Percentiles rank a stretch among this genome's conserved stretches.
These are phyloP conservation scores for Stephania cephalantha DNA, from an alignment of 164 flowering plant genomes.

Conservation along the genomic window DNA sequence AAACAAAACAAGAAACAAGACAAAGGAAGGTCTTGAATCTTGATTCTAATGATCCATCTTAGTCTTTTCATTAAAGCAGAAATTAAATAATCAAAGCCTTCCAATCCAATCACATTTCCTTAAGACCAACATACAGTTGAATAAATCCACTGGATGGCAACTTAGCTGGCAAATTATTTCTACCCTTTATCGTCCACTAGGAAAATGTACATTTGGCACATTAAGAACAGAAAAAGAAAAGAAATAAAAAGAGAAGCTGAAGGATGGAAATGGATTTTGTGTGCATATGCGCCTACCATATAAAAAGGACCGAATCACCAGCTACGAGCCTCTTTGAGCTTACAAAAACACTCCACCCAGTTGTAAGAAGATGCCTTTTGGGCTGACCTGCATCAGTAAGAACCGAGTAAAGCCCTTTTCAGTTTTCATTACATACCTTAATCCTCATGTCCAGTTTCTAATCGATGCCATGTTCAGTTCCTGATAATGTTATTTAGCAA, in stretches of 20 bases:
- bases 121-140: background rate
- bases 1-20: background rate
- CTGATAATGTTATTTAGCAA: no score
- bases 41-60: background rate
- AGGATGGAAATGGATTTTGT: background rate
- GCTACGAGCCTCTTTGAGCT: constrained; percentile 90
- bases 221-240: background rate
- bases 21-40: background rate
- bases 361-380: constrained; percentile 84
- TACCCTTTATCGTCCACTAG: background rate
- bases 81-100: background rate
- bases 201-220: no score
- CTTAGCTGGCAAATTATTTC: background rate
- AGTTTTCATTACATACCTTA: background rate
- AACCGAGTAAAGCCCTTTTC: background rate
- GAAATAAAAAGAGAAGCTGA: background rate
- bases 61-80: background rate
- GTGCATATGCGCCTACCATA: constrained; percentile 43
- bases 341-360: constrained; percentile 92
- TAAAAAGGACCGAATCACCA: constrained; percentile 87
- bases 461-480: background rate
- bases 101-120: background rate
- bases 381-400: constrained; percentile 66
- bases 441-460: background rate
- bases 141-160: background rate